Base-by-base conservation (phyloP, 192 early-diverging fungal species). In the Radiomyces spectabilis region DNA sequence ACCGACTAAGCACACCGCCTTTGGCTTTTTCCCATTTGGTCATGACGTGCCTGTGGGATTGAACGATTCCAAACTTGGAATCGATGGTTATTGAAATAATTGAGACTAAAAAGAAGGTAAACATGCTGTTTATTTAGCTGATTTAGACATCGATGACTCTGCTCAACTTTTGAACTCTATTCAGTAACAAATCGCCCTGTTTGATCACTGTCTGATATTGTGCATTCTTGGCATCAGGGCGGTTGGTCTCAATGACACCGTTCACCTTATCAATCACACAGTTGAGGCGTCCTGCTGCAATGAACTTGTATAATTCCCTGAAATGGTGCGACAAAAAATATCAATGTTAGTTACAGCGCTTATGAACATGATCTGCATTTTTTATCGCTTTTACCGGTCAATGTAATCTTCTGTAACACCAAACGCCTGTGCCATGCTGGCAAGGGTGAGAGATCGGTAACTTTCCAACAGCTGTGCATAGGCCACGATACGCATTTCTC, bases 221-320 rank as follows among this genome's bases (percentile, higher is more conserved):
- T 15, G 92, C 92, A 60, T 99, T 99, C 83, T 99, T 99, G 13
- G 87, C 84, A 52, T 99, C 97, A 3, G 95, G 94, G 51, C 97
- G 81, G 77, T 98, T 98, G 18, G 94, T 99, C 60, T 93, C 92
- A 16, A 99, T 91, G 33, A 97, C 85, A 7, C 97, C 97, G 55
- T 85, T 88, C 9, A 99, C 97, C 71, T 99, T 99, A 74, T 99
- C 97, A 72, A 99, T 97, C 10, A 96, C 94, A 55, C 92, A 95
- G 75, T 99, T 95, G 35, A 99, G 75, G 30, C 97, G 88, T 10
- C 94, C 93, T 10, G 92, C 87, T 16, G 94, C 90, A 67, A 98
- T 93, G 68, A 95, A 97, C 51, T 85, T 86, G 42, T 90, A 86
- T 49, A 99, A 71, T 66, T 99, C 97, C 62, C 87, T 91, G 48